Conservation (phyloP, 257 asterid genomes). For the Fraxinus anomala region DNA sequence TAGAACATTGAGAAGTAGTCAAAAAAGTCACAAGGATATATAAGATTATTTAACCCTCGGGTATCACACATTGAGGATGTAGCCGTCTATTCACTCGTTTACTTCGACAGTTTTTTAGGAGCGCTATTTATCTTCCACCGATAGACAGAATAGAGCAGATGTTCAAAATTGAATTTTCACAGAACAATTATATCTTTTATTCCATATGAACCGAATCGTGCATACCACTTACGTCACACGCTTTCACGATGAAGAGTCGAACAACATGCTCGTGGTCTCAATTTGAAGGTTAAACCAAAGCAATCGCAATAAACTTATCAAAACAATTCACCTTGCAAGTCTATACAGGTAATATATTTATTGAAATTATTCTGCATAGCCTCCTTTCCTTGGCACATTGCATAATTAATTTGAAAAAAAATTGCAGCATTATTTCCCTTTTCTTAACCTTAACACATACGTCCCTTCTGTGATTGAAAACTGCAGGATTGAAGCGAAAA, state of each 20-base stretch:
- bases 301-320: background rate
- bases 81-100: background rate
- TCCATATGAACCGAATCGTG: background rate
- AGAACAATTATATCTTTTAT: background rate
- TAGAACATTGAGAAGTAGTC: too few species aligned
- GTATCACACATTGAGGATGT: too few species aligned
- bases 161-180: background rate
- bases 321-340: background rate
- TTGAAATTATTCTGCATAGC: background rate
- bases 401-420: constrained; percentile 1
- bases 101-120: background rate
- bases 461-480: background rate
- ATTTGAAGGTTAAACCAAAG: background rate
- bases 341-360: background rate
- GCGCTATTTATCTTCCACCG: background rate
- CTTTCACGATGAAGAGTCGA: too few species aligned
- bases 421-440: background rate
- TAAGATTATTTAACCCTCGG: too few species aligned
- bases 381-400: background rate
- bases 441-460: background rate
- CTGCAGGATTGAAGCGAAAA: background rate
- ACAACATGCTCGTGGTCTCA: too few species aligned
- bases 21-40: too few species aligned
- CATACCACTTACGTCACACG: background rate
- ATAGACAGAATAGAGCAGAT: background rate